A percentile compares a stretch with the other conserved stretches of the same genome.
Evolutionary conservation across 1,284 basidiomycete species (phyloP).

Genomic region (Trametes hirsuta): DNA sequence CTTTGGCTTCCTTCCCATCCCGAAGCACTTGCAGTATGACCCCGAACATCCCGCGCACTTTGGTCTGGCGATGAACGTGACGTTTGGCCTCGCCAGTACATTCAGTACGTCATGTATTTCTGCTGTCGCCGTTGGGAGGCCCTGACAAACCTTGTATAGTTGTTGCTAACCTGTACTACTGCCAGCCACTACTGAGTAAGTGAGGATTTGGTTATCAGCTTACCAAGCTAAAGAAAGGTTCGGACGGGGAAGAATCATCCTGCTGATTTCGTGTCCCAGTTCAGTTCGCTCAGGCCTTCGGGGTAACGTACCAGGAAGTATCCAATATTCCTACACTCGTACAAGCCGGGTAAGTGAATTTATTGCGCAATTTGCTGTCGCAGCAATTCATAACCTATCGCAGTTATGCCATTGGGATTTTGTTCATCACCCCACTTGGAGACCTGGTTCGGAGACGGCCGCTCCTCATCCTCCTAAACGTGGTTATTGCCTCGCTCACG

Average conservation of each 20-base stretch:
- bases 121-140: not conserved
- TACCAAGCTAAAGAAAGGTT: too few species aligned
- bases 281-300: slow-evolving; percentile 55
- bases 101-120: slow-evolving; percentile 41
- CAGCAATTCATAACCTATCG: not conserved
- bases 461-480: slow-evolving; percentile 46
- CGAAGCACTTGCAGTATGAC: slow-evolving; percentile 61
- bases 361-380: not conserved
- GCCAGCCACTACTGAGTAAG: slow-evolving; percentile 71
- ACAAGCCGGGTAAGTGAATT: slow-evolving; percentile 44
- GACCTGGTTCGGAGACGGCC: slow-evolving; percentile 57
- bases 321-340: slow-evolving; percentile 58
- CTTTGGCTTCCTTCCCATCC: slow-evolving; percentile 71
- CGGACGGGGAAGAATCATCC: not conserved
- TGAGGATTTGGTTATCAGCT: not conserved
- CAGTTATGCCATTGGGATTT: slow-evolving; percentile 51
- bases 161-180: slow-evolving; percentile 72
- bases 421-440: slow-evolving; percentile 55
- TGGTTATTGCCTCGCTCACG: slow-evolving; percentile 42
- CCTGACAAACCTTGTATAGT: slow-evolving; percentile 33
- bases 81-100: slow-evolving; percentile 75
- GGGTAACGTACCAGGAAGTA: slow-evolving; percentile 58
- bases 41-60: slow-evolving; percentile 61
- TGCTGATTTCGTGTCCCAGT: slow-evolving; percentile 39
- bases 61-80: slow-evolving; percentile 58